phyloP scores from a whole-genome alignment of 2,329 filamentous ascomycete species.

The Hymenoscyphus repandus region DNA sequence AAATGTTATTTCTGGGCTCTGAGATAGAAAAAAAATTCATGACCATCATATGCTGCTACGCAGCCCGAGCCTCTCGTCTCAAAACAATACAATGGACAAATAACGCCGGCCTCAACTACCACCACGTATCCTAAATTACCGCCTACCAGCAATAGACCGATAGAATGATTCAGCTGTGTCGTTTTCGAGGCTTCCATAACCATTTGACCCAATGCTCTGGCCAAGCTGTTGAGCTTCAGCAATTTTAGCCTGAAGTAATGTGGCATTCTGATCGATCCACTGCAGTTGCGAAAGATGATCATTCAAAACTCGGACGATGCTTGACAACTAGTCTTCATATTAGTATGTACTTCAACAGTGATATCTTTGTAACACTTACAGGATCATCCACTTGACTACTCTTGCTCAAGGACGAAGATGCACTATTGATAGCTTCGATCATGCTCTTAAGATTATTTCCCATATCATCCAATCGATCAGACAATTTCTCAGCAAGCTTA shows the following conservation, averaged over 20 bases:
- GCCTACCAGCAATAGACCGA: conserved; percentile 75
- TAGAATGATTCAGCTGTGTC: conserved; percentile 87
- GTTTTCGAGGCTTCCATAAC: conserved; percentile 55
- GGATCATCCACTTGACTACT: conserved; percentile 83
- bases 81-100: conserved; percentile 15
- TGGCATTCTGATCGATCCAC: conserved; percentile 84
- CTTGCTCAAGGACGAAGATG: conserved; percentile 84
- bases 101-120: conserved; percentile 22
- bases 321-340: conserved; percentile 60
- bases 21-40: conserved; percentile 8
- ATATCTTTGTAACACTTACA: conserved; percentile 46
- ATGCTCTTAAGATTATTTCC: conserved; percentile 88
- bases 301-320: conserved; percentile 94
- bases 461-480: conserved; percentile 87
- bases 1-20: not conserved
- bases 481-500: conserved; percentile 89
- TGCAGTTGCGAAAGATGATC: conserved; percentile 87
- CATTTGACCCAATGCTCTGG: conserved; percentile 49
- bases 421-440: conserved; percentile 97
- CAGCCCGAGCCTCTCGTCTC: conserved; percentile 17
- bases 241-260: conserved; percentile 77
- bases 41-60: conserved; percentile 14
- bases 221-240: conserved; percentile 74
- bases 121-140: conserved; percentile 38
- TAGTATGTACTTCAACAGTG: conserved; percentile 16